Base-by-base conservation (phyloP, 2,329 filamentous ascomycete genomes). In the Epichloe sp. region DNA sequence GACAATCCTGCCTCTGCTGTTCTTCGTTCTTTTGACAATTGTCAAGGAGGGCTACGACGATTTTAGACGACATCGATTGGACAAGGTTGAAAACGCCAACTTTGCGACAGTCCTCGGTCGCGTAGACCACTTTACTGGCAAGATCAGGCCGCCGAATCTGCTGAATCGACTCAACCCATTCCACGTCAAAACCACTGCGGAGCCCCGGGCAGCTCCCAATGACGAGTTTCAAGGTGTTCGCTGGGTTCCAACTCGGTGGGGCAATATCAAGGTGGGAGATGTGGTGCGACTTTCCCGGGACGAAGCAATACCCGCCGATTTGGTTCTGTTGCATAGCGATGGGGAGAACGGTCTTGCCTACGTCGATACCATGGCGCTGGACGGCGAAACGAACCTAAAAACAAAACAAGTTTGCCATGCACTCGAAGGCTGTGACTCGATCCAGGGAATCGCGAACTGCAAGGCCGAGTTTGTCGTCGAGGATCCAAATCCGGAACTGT, bases 1-100 rank as follows among this genome's bases (percentile, higher is more conserved):
- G 4, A 89, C 85, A 1, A 82, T 89, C 57, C 71, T 88, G 34
- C 86, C 85, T 0, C 68, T 89, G 21, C 63, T 85, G 54, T 85
- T 89, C 65, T 89, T 89, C 63, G 85, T 95, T 41, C 72, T 82
- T 37, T 73, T 95, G 53, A 93, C 88, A 0, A 86, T 95, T 59
- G 76, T 76, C 31, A 95, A 95, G 63, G 88, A 95, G 68, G 88
- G 88, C 0, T 93, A 88, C 58, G 88, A 95, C 63, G 88, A 95
- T 65, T 82, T 85, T 60, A 80, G 86, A 58, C 76, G 88, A 54
- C 86, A 93, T 66, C 78, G 85, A 15, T 72, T 94, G 45, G 88
- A 95, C 62, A 88, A 83, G 60, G 78, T 86, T 21, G 88, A 95
- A 66, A 95, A 95, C 62, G 74, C 76, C 3, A 69, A 72, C 47